phyloP scores from a whole-genome alignment of 345 rosid genomes.

The Moringa oleifera region DNA sequence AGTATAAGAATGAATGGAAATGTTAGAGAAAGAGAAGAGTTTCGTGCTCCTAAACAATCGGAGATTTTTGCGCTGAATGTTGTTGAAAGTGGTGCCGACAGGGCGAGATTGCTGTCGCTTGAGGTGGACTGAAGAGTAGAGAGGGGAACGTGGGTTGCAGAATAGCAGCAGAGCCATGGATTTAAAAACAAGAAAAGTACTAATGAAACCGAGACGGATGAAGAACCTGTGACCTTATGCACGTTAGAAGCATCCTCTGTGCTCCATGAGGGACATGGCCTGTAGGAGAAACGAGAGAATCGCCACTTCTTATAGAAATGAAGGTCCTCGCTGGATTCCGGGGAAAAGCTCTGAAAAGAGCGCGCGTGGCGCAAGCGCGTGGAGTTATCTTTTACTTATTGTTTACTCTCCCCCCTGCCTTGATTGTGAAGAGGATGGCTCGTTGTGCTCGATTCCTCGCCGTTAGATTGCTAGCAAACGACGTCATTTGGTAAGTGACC shows the following conservation, averaged over 20 bases:
- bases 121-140: constrained; percentile 28
- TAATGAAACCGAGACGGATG: too few relatives aligned
- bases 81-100: too few relatives aligned
- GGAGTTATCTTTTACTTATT: too few relatives aligned
- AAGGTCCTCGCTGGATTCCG: too few relatives aligned
- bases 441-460: not conserved
- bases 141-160: constrained; percentile 31
- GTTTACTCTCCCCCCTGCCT: too few relatives aligned
- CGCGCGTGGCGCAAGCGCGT: too few relatives aligned
- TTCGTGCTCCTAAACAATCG: constrained; percentile 16
- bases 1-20: constrained; percentile 2
- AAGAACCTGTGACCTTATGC: not conserved
- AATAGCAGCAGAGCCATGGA: constrained; percentile 48
- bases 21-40: constrained; percentile 11
- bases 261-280: constrained; percentile 7
- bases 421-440: not conserved
- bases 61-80: constrained; percentile 19
- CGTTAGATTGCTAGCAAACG: not conserved
- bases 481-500: constrained; percentile 14
- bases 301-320: not conserved
- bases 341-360: too few relatives aligned
- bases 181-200: not conserved
- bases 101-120: constrained; percentile 11
- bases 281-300: not conserved
- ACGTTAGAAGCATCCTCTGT: not conserved